Evolutionary conservation across 2,329 filamentous ascomycete genomes (phyloP).

Genomic region (Pyrenophora seminiperda): DNA sequence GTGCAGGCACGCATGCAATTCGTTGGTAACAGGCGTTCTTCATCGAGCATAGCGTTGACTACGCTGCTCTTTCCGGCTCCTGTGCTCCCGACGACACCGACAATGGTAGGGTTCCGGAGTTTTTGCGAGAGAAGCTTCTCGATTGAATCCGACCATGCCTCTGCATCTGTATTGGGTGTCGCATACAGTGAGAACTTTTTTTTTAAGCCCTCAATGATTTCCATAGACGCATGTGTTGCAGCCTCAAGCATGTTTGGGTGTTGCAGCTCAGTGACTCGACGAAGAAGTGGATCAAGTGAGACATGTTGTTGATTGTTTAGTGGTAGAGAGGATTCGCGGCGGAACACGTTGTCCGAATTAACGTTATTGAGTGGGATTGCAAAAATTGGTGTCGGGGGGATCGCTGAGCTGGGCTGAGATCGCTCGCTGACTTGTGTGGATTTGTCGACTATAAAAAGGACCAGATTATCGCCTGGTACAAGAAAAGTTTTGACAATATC

Average conservation of each 20-base stretch:
- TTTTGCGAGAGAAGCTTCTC: conserved; percentile 50
- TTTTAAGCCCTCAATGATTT: conserved; percentile 46
- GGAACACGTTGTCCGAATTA: conserved; percentile 25
- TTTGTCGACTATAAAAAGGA: conserved; percentile 11
- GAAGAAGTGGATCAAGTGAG: conserved; percentile 29
- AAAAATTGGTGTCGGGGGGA: not conserved
- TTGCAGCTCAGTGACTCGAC: conserved; percentile 40
- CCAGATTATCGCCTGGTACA: conserved; percentile 3
- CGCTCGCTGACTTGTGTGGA: not conserved
- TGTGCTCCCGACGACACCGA: conserved; percentile 66
- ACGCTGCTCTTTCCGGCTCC: conserved; percentile 67
- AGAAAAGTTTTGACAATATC: conserved; percentile 13
- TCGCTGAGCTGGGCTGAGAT: not conserved
- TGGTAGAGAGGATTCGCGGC: conserved; percentile 18
- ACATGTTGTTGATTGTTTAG: conserved; percentile 1
- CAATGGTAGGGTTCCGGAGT: conserved; percentile 52
- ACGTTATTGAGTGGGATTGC: conserved; percentile 7
- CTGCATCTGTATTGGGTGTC: conserved; percentile 34
- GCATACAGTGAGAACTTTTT: conserved; percentile 34
- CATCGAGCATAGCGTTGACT: conserved; percentile 67
- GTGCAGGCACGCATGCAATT: conserved; percentile 68
- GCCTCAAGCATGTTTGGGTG: conserved; percentile 47
- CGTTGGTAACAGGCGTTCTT: conserved; percentile 62
- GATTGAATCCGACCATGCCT: conserved; percentile 52
- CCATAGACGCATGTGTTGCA: conserved; percentile 47